Base-by-base conservation (phyloP, 2,329 filamentous ascomycete species). In the Stachybotrys echinatus region DNA sequence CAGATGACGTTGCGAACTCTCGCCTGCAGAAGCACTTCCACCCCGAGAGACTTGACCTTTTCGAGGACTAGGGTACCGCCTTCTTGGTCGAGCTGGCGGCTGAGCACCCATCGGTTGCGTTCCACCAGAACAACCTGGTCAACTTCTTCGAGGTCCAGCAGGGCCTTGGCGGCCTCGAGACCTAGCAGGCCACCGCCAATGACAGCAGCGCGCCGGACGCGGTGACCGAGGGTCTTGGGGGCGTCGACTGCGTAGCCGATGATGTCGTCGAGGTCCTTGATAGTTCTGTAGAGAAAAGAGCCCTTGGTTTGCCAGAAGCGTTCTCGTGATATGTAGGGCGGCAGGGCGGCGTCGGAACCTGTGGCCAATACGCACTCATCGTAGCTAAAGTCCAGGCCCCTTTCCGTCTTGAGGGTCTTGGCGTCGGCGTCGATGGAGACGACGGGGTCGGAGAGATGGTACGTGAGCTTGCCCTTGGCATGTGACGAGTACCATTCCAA, bases 221-320 rank as follows among this genome's bases (percentile, higher is more conserved):
- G 38, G n/a, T n/a, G 38, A 0, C 88, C 90, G 2, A 80, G 79
- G 2, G 84, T 82, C 5, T 83, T 88, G 57, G 83, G 87, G 48
- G 82, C 80, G 12, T 74, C 72, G 1, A 81, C 76, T 0, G 89
- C 83, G 61, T 87, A 95, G 1, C 76, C 73, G 50, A 96, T 95
- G 4, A 96, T 77, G 42, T 77, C 80, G 62, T 91, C 77, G 34
- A 96, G 70, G 64, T 96, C 91, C 3, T 87, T 82, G 52, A 96
- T 92, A 0, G 86, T 95, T 45, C 91, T 81, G 65, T 96, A 95
- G 7, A 95, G 89, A 60, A 96, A 96, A 3, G 95, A 87, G 1
- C 91, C 91, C 21, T 82, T 83, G 12, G 89, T 88, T 63, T 92
- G 84, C 60, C 91, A 76, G 38, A 89, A 89, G 0, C 89, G 88